Evolutionary conservation across 2,329 filamentous ascomycete genomes (phyloP).

Genomic region (Ramularia endophylla): DNA sequence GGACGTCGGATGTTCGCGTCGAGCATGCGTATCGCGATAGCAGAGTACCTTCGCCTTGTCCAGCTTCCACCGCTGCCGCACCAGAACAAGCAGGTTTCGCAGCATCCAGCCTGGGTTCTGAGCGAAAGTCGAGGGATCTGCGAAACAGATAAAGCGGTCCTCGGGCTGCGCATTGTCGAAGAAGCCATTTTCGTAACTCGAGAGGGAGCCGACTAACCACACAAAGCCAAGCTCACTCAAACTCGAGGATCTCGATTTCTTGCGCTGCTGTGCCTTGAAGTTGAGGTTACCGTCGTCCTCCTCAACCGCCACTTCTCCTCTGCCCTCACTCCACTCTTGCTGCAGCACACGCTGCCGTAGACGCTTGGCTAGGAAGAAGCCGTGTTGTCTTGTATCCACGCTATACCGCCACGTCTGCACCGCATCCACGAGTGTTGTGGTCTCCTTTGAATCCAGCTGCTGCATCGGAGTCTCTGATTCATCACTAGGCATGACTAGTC

Average conservation of each 20-base stretch:
- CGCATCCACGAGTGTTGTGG: conserved; percentile 69
- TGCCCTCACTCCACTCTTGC: conserved; percentile 29
- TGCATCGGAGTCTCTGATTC: conserved; percentile 37
- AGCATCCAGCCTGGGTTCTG: conserved; percentile 89
- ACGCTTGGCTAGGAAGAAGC: conserved; percentile 93
- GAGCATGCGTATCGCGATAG: conserved; percentile 76
- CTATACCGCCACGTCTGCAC: conserved; percentile 84
- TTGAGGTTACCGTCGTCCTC: conserved; percentile 29
- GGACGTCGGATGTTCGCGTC: conserved; percentile 74
- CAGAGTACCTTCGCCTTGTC: conserved; percentile 76
- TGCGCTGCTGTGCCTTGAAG: conserved; percentile 33
- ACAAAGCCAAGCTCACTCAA: conserved; percentile 56
- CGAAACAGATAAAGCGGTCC: conserved; percentile 79
- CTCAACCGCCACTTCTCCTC: conserved; percentile 24
- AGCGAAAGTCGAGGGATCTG: conserved; percentile 85
- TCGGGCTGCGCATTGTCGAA: conserved; percentile 66
- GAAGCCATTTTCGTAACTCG: conserved; percentile 78
- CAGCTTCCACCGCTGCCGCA: conserved; percentile 74
- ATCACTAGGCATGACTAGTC: conserved; percentile 40
- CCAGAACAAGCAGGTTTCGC: conserved; percentile 78
- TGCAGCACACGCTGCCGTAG: conserved; percentile 38
- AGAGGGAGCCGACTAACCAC: conserved; percentile 74
- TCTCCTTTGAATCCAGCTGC: conserved; percentile 61
- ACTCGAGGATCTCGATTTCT: conserved; percentile 45
- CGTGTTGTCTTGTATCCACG: conserved; percentile 76